Conservation (phyloP, 2,329 filamentous ascomycete genomes). For the Hypoxylon sp. region DNA sequence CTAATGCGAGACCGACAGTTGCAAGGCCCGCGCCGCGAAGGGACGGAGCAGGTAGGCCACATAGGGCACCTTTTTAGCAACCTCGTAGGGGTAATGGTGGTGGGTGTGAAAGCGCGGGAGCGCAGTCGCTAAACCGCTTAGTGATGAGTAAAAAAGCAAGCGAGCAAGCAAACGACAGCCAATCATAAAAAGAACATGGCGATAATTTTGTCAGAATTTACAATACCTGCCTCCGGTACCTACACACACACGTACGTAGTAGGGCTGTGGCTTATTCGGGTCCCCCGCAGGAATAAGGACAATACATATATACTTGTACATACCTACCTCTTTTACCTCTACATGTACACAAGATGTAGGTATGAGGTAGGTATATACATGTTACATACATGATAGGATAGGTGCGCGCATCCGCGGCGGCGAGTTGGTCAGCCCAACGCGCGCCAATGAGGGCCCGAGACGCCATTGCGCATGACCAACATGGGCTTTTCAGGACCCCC, state of each 20-base stretch:
- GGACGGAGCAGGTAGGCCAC: constrained; percentile 3
- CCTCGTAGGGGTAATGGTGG: no score
- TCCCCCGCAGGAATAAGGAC: constrained; percentile 30
- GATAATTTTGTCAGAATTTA: constrained; percentile 8
- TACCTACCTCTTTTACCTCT: neutral
- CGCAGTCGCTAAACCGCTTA: neutral
- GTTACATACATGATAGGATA: neutral
- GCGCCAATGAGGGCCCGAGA: constrained; percentile 39
- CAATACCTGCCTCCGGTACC: no score
- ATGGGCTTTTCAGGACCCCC: constrained; percentile 30
- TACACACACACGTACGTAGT: neutral
- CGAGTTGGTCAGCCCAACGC: constrained; percentile 26
- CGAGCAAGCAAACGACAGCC: constrained; percentile 11
- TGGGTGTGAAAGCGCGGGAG: neutral
- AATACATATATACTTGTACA: constrained; percentile 3
- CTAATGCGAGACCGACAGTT: constrained; percentile 34
- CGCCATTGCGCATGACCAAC: constrained; percentile 42
- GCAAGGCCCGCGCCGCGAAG: constrained; percentile 29
- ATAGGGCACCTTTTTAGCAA: neutral
- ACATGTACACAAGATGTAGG: neutral
- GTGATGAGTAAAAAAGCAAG: neutral
- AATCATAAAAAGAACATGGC: constrained; percentile 4
- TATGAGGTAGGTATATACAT: neutral
- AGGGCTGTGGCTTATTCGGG: constrained; percentile 13
- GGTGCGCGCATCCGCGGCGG: constrained; percentile 20